Percentiles rank a stretch among this genome's conserved stretches.
Conservation (phyloP, 2,329 filamentous ascomycete species). For the Mycosphaerella arachidis region DNA sequence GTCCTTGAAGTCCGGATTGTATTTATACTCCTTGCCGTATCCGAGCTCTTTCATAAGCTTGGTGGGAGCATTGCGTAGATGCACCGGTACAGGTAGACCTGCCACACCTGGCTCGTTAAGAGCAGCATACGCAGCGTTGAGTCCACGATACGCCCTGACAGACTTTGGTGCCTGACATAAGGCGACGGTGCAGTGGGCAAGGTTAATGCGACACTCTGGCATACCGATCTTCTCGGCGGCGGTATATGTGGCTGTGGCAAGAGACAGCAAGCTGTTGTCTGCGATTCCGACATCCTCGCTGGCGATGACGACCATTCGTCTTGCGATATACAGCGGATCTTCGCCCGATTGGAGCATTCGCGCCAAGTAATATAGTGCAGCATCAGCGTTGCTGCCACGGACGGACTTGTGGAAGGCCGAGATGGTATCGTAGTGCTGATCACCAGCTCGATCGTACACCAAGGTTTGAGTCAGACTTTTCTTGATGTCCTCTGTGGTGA, state of each 20-base stretch:
- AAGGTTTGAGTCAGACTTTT: conserved; percentile 81
- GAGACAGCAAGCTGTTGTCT: conserved; percentile 74
- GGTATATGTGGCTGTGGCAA: conserved; percentile 81
- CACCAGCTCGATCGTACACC: conserved; percentile 89
- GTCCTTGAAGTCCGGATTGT: conserved; percentile 83
- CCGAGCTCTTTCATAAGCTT: conserved; percentile 88
- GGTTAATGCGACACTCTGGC: conserved; percentile 87
- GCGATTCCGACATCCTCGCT: conserved; percentile 91
- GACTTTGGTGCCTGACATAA: conserved; percentile 78
- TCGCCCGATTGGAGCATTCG: conserved; percentile 95
- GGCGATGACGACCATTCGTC: conserved; percentile 89
- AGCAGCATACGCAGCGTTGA: conserved; percentile 75
- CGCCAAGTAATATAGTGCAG: conserved; percentile 87
- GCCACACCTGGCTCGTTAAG: conserved; percentile 80
- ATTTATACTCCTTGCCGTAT: conserved; percentile 90
- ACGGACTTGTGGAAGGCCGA: conserved; percentile 96
- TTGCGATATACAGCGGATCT: conserved; percentile 86
- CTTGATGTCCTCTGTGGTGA: conserved; percentile 72
- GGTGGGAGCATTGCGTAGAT: conserved; percentile 88
- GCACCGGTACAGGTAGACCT: conserved; percentile 74
- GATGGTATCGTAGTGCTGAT: conserved; percentile 97
- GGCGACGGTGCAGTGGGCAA: conserved; percentile 82
- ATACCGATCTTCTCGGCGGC: conserved; percentile 91
- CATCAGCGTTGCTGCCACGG: conserved; percentile 79
- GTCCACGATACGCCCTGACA: conserved; percentile 75